These are phyloP conservation scores for Blastocystis sp. DNA, from an alignment of 352 stramenopile genomes.

Conservation along the genomic window DNA sequence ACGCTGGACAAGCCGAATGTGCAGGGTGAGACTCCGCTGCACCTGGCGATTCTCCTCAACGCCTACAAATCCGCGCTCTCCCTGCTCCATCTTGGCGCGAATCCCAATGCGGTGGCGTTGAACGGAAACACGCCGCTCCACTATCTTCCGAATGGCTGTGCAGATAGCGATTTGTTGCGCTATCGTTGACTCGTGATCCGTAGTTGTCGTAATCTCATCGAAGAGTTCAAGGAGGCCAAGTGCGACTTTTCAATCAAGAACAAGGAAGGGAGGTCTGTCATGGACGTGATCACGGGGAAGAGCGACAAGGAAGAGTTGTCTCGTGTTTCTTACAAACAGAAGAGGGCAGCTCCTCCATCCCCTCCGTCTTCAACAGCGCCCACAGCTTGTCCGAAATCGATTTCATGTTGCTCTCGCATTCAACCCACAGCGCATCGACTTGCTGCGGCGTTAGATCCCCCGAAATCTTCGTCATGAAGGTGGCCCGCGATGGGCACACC, in stretches of 20 bases:
- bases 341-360: constrained; percentile 53
- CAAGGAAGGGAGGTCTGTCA: background rate
- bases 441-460: constrained; percentile 16
- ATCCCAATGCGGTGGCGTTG: constrained; percentile 37
- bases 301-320: constrained; percentile 38
- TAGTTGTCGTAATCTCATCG: constrained; percentile 47
- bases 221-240: constrained; percentile 46
- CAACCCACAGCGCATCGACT: constrained; percentile 45
- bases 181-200: background rate
- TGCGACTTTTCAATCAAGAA: constrained; percentile 59
- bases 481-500: constrained; percentile 52
- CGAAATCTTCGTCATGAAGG: constrained; percentile 63
- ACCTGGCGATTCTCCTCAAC: constrained; percentile 56
- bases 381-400: constrained; percentile 59
- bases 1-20: constrained; percentile 2
- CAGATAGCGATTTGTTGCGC: constrained; percentile 13
- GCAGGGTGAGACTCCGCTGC: constrained; percentile 28
- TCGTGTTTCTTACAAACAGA: constrained; percentile 59
- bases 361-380: constrained; percentile 50
- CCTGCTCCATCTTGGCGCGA: constrained; percentile 29
- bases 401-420: constrained; percentile 58
- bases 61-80: constrained; percentile 14
- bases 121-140: constrained; percentile 56
- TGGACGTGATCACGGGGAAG: constrained; percentile 29
- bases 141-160: constrained; percentile 17